Conservation (phyloP, 1,284 basidiomycete genomes). For the Austroboletus novae-zelandiae region DNA sequence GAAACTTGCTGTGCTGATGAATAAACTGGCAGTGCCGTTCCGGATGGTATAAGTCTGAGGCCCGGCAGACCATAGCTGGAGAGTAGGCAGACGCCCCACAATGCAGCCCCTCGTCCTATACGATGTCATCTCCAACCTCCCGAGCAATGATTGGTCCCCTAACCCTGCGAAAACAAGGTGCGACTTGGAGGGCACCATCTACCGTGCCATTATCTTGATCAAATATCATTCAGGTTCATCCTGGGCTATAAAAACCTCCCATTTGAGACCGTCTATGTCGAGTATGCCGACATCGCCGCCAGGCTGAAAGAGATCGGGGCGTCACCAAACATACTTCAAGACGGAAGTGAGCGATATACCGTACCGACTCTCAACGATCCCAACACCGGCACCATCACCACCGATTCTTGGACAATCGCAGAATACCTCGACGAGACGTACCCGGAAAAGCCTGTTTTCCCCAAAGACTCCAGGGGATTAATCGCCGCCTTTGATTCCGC, state of each 20-base stretch:
- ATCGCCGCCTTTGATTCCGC: slow-evolving; percentile 31
- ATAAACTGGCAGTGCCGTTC: no score
- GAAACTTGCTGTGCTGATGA: no score
- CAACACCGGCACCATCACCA: slow-evolving; percentile 31
- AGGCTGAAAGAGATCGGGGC: slow-evolving; percentile 30
- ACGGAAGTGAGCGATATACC: slow-evolving; percentile 25
- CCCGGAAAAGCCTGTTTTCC: slow-evolving; percentile 39
- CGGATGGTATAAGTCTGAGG: no score
- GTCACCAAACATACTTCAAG: slow-evolving; percentile 11
- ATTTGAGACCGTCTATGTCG: slow-evolving; percentile 30
- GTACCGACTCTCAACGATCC: slow-evolving; percentile 35
- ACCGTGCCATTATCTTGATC: no score
- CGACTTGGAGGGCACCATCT: background rate
- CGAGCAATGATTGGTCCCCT: slow-evolving; percentile 18
- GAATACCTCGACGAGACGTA: slow-evolving; percentile 47
- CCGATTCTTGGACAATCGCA: slow-evolving; percentile 39
- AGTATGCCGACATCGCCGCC: slow-evolving; percentile 29
- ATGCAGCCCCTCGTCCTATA: slow-evolving; percentile 21
- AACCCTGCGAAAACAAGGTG: slow-evolving; percentile 27
- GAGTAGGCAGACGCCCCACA: no score
- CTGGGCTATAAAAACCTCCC: slow-evolving; percentile 34
- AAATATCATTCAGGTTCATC: slow-evolving; percentile 16
- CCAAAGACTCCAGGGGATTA: slow-evolving; percentile 30
- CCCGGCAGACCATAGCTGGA: background rate
- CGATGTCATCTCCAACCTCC: slow-evolving; percentile 13